Percentiles rank a stretch among this genome's conserved stretches.
Evolutionary conservation across 306 rosid species (phyloP).

Genomic region (Crotalaria pallida): DNA sequence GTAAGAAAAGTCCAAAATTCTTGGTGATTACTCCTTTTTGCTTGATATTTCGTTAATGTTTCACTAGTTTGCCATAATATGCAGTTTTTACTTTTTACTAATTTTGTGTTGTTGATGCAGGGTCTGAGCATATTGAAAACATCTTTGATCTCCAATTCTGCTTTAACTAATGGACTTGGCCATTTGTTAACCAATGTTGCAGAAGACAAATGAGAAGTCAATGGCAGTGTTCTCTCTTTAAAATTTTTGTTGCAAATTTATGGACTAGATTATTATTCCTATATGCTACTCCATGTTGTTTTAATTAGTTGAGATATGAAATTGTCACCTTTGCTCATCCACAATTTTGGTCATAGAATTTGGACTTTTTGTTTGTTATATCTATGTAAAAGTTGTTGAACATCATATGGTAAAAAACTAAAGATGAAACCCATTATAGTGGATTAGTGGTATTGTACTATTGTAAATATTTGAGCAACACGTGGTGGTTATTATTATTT

Average conservation of each 20-base stretch:
- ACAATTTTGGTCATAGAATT: no score
- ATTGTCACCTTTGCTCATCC: no score
- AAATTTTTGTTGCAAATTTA: neutral
- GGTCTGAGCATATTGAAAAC: constrained; percentile 9
- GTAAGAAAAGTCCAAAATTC: neutral
- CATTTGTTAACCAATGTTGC: constrained; percentile 1
- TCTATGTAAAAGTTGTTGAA: no score
- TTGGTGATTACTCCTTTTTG: neutral
- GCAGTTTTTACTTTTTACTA: neutral
- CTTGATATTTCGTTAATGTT: neutral
- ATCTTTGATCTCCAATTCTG: constrained; percentile 4
- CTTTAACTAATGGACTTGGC: neutral
- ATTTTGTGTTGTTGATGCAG: neutral
- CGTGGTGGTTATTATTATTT: no score
- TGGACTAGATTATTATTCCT: no score
- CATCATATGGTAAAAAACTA: no score
- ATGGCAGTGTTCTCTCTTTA: neutral
- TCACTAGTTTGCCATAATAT: neutral
- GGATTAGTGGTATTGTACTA: no score
- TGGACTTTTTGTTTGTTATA: no score
- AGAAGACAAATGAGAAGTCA: neutral
- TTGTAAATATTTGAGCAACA: no score
- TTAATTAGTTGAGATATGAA: neutral
- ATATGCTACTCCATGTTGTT: no score
- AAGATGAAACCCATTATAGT: no score